Percentiles rank a stretch among this genome's conserved stretches.
phyloP scores from a whole-genome alignment of 2,329 filamentous ascomycete species.

The Zasmidium cellare region DNA sequence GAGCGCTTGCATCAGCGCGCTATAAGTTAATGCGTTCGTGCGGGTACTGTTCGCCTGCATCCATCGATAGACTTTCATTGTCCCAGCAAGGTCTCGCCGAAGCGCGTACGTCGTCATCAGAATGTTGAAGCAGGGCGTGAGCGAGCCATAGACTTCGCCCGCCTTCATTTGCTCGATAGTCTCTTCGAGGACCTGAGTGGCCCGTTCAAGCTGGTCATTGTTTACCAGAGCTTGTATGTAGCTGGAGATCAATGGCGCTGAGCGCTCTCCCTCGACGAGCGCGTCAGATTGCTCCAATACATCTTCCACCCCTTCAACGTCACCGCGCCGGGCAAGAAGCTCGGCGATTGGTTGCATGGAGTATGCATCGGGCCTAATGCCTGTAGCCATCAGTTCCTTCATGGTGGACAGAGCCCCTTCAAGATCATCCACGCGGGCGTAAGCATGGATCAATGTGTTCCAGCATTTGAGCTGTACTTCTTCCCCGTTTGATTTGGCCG shows the following conservation, averaged over 20 bases:
- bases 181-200: constrained; percentile 56
- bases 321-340: constrained; percentile 69
- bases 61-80: constrained; percentile 54
- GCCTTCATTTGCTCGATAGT: constrained; percentile 45
- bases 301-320: constrained; percentile 67
- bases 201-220: constrained; percentile 47
- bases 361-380: constrained; percentile 57
- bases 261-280: constrained; percentile 24
- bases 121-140: constrained; percentile 74
- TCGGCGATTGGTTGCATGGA: constrained; percentile 75
- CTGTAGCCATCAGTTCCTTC: constrained; percentile 53
- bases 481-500: constrained; percentile 20
- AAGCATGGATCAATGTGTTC: constrained; percentile 75
- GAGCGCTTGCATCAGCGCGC: constrained; percentile 61
- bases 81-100: constrained; percentile 58
- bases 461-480: constrained; percentile 62
- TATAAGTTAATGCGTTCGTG: constrained; percentile 60
- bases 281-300: constrained; percentile 64
- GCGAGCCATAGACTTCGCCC: constrained; percentile 50
- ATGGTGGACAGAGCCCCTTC: constrained; percentile 66
- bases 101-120: constrained; percentile 70
- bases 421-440: constrained; percentile 66
- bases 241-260: constrained; percentile 57
- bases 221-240: constrained; percentile 63
- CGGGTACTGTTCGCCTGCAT: constrained; percentile 56